These are phyloP conservation scores for Magnusiomyces sp. DNA, from an alignment of 1,139 yeast genomes.

Conservation along the genomic window DNA sequence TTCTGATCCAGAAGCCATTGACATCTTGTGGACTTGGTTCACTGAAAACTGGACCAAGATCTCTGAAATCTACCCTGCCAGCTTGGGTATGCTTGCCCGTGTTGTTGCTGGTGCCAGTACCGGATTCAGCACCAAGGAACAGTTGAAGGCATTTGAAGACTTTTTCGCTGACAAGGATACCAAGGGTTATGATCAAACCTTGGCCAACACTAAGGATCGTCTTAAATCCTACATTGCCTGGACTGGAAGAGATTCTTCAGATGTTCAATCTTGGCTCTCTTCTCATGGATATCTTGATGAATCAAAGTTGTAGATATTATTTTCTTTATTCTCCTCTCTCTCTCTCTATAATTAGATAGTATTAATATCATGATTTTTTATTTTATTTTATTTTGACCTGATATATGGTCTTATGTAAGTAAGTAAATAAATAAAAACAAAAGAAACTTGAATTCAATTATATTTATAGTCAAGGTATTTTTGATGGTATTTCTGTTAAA, in stretches of 20 bases:
- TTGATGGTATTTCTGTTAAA: too few relatives aligned
- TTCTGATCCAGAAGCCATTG: conserved; percentile 52
- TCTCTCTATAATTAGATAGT: too few relatives aligned
- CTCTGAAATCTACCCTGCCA: conserved; percentile 65
- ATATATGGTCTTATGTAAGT: too few relatives aligned
- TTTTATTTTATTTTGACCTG: too few relatives aligned
- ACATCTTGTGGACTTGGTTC: conserved; percentile 70
- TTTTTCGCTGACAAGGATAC: conserved; percentile 58
- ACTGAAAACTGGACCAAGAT: conserved; percentile 65
- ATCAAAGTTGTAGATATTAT: conserved; percentile 1
- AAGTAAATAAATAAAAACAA: too few relatives aligned
- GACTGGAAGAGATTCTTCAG: conserved; percentile 54
- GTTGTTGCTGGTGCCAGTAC: conserved; percentile 56
- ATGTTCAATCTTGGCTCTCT: conserved; percentile 40
- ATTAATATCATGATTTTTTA: too few relatives aligned
- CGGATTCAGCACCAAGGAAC: conserved; percentile 56
- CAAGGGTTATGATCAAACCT: conserved; percentile 64
- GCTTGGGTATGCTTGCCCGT: conserved; percentile 66
- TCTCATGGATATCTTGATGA: not conserved
- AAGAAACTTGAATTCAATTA: too few relatives aligned
- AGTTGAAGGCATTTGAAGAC: conserved; percentile 46
- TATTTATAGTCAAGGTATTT: not conserved
- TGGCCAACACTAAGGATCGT: conserved; percentile 64
- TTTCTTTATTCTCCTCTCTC: too few relatives aligned
- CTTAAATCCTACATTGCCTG: conserved; percentile 55